Conservation (phyloP, 2,329 filamentous ascomycete genomes). For the Penicillium sp. region DNA sequence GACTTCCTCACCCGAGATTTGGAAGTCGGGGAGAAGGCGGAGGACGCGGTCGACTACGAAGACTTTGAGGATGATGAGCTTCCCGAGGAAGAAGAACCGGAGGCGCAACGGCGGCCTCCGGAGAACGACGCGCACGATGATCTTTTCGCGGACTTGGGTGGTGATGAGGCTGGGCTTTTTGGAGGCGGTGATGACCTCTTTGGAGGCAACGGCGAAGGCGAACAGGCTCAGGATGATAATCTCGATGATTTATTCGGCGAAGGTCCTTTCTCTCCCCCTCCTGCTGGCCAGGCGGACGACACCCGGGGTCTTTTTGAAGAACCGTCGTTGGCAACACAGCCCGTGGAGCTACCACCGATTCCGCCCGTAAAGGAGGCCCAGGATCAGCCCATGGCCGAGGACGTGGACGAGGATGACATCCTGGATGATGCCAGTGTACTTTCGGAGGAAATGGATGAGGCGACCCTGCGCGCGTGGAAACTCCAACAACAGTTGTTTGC, state of each 20-base stretch:
- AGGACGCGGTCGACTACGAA: conserved; percentile 86
- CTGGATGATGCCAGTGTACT: conserved; percentile 32
- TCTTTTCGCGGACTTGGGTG: conserved; percentile 30
- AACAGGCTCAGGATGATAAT: conserved; percentile 39
- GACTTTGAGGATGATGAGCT: conserved; percentile 92
- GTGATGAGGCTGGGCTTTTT: conserved; percentile 45
- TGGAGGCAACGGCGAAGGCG: conserved; percentile 27
- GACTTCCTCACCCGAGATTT: conserved; percentile 46
- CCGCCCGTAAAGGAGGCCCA: conserved; percentile 22
- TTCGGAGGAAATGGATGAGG: conserved; percentile 46
- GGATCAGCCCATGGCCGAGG: conserved; percentile 28
- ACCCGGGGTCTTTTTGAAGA: conserved; percentile 38
- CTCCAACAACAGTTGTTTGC: conserved; percentile 51
- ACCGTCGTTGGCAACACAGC: conserved; percentile 18
- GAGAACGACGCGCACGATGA: conserved; percentile 61
- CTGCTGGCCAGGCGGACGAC: conserved; percentile 33
- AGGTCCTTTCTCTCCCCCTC: conserved; percentile 39
- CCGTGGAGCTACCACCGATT: conserved; percentile 23
- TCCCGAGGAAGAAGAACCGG: conserved; percentile 59
- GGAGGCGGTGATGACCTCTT: conserved; percentile 28
- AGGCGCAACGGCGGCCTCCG: conserved; percentile 33
- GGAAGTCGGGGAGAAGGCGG: conserved; percentile 72
- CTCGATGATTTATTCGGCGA: conserved; percentile 55
- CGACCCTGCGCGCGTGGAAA: conserved; percentile 46
- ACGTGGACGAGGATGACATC: conserved; percentile 30